These are phyloP conservation scores for Plasmodium ovale DNA, from an alignment of 169 alveolate species.

Conservation along the genomic window DNA sequence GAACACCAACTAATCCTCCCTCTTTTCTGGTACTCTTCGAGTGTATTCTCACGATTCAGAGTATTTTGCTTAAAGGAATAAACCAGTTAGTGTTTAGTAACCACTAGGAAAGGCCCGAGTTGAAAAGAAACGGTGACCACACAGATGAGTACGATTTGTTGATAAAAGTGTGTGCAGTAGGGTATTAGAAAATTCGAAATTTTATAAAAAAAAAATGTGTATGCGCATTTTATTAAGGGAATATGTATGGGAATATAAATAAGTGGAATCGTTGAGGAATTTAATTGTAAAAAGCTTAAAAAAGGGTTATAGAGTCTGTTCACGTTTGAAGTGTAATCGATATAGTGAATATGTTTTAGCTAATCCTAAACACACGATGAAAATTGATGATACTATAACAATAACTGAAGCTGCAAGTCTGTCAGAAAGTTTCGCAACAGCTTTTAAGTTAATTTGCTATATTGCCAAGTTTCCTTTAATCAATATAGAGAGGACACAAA, in stretches of 20 bases:
- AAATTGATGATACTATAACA: conserved; percentile 1
- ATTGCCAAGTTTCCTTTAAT: conserved; percentile 10
- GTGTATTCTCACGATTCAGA: neutral
- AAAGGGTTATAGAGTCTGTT: conserved; percentile 14
- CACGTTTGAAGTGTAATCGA: conserved; percentile 29
- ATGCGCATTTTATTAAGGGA: neutral
- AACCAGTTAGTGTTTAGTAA: conserved; percentile 2
- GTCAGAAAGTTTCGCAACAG: conserved; percentile 19
- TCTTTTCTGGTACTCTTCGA: neutral
- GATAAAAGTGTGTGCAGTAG: conserved; percentile 7
- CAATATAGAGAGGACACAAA: neutral
- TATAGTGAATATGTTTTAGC: conserved; percentile 31
- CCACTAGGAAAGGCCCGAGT: neutral
- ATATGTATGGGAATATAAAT: conserved; percentile 11
- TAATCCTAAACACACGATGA: conserved; percentile 11
- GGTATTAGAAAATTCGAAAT: conserved; percentile 18
- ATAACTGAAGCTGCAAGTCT: conserved; percentile 18
- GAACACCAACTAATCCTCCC: neutral
- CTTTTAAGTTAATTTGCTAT: conserved; percentile 15
- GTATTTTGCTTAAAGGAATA: conserved; percentile 10
- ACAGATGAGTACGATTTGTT: conserved; percentile 1
- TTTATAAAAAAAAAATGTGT: conserved; percentile 24
- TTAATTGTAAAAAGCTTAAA: conserved; percentile 2
- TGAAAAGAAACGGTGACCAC: neutral
- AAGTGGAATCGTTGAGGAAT: conserved; percentile 32